phyloP scores from a whole-genome alignment of 2,329 filamentous ascomycete genomes.

The Scedosporium aurantiacum region DNA sequence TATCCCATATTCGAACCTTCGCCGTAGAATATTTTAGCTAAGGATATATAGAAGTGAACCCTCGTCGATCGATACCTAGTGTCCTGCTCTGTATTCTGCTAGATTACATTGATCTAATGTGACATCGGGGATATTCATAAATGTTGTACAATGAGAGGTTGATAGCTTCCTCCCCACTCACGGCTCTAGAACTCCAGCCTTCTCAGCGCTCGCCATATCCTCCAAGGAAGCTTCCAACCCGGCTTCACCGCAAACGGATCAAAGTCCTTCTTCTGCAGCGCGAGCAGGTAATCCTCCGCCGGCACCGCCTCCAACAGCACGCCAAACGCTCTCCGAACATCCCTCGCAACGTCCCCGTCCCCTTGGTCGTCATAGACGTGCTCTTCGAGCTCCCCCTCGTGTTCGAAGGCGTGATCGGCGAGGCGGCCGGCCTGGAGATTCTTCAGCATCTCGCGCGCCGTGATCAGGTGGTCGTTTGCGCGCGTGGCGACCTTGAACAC shows the following conservation, averaged over 20 bases:
- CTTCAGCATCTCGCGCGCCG: slow-evolving; percentile 80
- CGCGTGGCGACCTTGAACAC: slow-evolving; percentile 87
- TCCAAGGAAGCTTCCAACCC: slow-evolving; percentile 78
- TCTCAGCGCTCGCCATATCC: slow-evolving; percentile 43
- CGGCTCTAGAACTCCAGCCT: slow-evolving; percentile 31
- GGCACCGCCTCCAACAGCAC: slow-evolving; percentile 72
- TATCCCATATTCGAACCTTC: too few relatives aligned
- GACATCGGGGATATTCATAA: background rate
- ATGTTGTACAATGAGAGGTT: background rate
- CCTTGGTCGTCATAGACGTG: slow-evolving; percentile 34
- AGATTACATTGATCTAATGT: background rate
- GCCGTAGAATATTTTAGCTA: too few relatives aligned
- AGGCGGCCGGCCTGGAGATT: slow-evolving; percentile 63
- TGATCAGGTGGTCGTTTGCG: slow-evolving; percentile 92
- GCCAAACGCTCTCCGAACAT: slow-evolving; percentile 56
- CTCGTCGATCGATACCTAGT: background rate
- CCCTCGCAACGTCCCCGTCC: slow-evolving; percentile 24
- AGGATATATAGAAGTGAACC: too few relatives aligned
- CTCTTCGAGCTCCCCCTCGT: slow-evolving; percentile 58
- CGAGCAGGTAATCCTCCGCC: slow-evolving; percentile 66
- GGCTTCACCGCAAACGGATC: slow-evolving; percentile 60
- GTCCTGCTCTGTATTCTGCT: background rate
- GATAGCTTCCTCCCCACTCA: slow-evolving; percentile 2
- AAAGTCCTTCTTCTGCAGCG: slow-evolving; percentile 72
- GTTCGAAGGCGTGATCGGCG: slow-evolving; percentile 80